Evolutionary conservation across 306 rosid species (phyloP).

Genomic region (Castanopsis chinensis): DNA sequence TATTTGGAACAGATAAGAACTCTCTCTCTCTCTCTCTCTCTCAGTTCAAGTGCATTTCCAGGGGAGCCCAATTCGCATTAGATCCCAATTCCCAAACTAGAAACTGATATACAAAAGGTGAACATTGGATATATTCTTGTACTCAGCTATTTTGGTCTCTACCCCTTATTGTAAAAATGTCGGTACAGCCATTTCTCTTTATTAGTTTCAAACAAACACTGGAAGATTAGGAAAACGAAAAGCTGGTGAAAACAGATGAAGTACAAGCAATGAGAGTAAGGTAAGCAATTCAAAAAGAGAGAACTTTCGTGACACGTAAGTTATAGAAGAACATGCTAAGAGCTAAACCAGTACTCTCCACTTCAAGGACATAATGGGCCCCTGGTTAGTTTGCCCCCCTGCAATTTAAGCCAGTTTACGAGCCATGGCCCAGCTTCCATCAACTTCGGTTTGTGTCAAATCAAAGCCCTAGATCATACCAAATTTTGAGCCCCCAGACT

Average conservation of each 20-base stretch:
- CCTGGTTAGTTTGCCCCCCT: background rate
- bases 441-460: constrained; percentile 13
- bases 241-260: background rate
- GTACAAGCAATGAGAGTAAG: background rate
- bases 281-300: background rate
- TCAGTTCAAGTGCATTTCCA: too few species aligned
- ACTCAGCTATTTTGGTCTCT: too few species aligned
- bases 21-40: too few species aligned
- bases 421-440: constrained; percentile 18
- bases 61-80: too few species aligned
- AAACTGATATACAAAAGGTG: too few species aligned
- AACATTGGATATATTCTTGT: too few species aligned
- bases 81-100: too few species aligned
- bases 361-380: constrained; percentile 9
- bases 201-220: background rate
- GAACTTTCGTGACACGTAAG: background rate
- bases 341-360: background rate
- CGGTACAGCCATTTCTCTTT: background rate
- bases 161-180: too few species aligned
- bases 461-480: constrained; percentile 2
- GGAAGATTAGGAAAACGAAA: background rate
- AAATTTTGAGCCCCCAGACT: background rate
- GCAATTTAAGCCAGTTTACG: background rate
- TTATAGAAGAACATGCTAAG: background rate
- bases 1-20: too few species aligned